Evolutionary conservation across 768 basidiomycete species (phyloP), one percentile per base, ranked within the genome.

Genomic region (Sporobolomyces phaffii): DNA sequence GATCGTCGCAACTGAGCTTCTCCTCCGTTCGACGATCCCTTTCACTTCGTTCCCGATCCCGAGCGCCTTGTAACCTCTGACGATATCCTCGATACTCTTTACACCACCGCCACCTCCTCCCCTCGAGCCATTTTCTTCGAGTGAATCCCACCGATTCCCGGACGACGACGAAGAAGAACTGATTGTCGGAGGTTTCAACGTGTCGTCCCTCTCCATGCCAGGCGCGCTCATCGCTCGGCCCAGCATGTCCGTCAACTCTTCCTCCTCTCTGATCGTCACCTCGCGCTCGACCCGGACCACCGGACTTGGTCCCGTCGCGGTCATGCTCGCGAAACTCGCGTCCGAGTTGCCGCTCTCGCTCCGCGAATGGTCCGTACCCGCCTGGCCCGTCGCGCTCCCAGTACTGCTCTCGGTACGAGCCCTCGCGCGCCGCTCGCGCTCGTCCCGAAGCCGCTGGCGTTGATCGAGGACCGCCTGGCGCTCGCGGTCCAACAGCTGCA

Each of bases 311-410:
- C 41, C 43, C 18, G 22, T 28, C 0, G 67, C 61, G 1, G 44
- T 47, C 58, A 69, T 56, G 34, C 45, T 49, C 31, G 68, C 68
- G 52, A 60, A 69, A 10, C 48, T 52, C 9, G 49, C 56, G 28
- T 68, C 66, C 28, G 61, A 62, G 33, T 31, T 5, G 31, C 41
- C 28, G 43, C 29, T 56, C 52, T 67, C 54, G 49, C 18, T 62
- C 33, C 57, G 38, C 49, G 33, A 33, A 43, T 51, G 54, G 13
- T 38, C 56, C 47, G 28, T 38, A 18, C 36, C 45, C 15, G 34
- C 14, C 15, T 4, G 24, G 26, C 14, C 29, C 26, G 6, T 24
- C 29, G 15, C 20, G 28, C 48, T n/a, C 8, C n/a, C 17, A 4
- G 24, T 18, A 11, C 10, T 6, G 33, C 41, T n/a, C 34, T 45